Conservation (phyloP, 768 basidiomycete species). For the Lactarius quietus region DNA sequence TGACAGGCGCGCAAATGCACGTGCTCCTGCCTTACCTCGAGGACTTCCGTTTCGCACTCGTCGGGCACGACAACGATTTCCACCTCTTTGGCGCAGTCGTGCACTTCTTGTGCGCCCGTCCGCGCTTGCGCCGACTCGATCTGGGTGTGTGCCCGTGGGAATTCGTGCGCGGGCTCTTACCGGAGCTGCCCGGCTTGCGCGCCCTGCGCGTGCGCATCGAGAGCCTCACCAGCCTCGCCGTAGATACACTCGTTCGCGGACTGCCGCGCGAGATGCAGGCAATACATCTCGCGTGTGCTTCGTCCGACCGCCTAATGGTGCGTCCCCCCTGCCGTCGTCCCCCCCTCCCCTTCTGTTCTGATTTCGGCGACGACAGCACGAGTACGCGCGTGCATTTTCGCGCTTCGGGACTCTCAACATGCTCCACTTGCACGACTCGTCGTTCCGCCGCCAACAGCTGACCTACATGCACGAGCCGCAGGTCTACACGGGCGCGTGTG, state of each 20-base stretch:
- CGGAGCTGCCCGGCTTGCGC: slow-evolving; percentile 48
- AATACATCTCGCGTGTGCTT: slow-evolving; percentile 48
- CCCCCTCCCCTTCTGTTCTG: neutral
- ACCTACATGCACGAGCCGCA: slow-evolving; percentile 54
- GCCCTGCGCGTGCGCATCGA: slow-evolving; percentile 57
- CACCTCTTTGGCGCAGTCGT: slow-evolving; percentile 52
- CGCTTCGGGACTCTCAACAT: slow-evolving; percentile 51
- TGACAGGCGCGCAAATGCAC: slow-evolving; percentile 33
- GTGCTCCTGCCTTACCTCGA: slow-evolving; percentile 61
- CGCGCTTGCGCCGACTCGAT: slow-evolving; percentile 52
- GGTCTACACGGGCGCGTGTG: slow-evolving; percentile 50
- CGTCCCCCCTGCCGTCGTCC: slow-evolving; percentile 25
- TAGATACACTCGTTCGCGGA: slow-evolving; percentile 37
- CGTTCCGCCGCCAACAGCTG: slow-evolving; percentile 50
- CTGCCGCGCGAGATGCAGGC: slow-evolving; percentile 45
- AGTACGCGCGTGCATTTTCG: slow-evolving; percentile 48
- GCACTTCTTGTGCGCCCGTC: slow-evolving; percentile 49
- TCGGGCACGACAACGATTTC: slow-evolving; percentile 58
- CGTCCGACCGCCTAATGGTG: slow-evolving; percentile 51
- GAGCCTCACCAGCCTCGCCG: slow-evolving; percentile 40
- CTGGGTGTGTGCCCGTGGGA: slow-evolving; percentile 67
- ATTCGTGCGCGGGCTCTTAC: slow-evolving; percentile 48
- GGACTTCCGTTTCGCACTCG: slow-evolving; percentile 58
- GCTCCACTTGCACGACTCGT: slow-evolving; percentile 53
- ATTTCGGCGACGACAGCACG: slow-evolving; percentile 38